phyloP scores from a whole-genome alignment of 345 rosid species.

The Anacardium occidentale region DNA sequence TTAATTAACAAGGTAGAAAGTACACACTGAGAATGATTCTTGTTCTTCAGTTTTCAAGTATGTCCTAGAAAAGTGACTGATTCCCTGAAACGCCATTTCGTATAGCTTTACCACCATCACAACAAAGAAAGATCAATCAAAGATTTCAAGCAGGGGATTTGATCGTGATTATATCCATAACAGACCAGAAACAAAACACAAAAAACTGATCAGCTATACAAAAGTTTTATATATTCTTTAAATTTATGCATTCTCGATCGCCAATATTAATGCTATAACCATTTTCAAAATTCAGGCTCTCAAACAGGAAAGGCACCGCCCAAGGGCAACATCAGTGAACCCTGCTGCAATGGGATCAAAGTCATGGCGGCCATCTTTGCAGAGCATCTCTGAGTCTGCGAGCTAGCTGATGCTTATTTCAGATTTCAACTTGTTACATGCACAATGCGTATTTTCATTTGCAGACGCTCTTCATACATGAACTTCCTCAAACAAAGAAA shows the following conservation, averaged over 20 bases:
- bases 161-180: neutral
- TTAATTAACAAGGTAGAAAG: too few relatives aligned
- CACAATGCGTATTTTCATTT: conserved; percentile 21
- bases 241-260: neutral
- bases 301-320: conserved; percentile 51
- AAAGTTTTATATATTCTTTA: neutral
- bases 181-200: neutral
- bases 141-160: neutral
- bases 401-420: conserved; percentile 48
- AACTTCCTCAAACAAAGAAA: conserved; percentile 5
- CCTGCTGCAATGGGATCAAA: conserved; percentile 50
- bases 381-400: conserved; percentile 77
- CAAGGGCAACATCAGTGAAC: conserved; percentile 40
- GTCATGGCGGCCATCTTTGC: conserved; percentile 84
- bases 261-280: neutral
- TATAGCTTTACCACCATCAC: neutral
- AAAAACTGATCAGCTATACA: neutral
- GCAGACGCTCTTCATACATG: conserved; percentile 18
- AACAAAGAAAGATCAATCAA: neutral
- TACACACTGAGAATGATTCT: neutral
- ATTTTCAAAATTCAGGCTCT: conserved; percentile 34
- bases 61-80: neutral
- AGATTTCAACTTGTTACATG: conserved; percentile 4
- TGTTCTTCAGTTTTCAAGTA: too few relatives aligned
- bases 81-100: conserved; percentile 6